These are phyloP conservation scores for Aureobasidium zeae DNA, from an alignment of 2,329 filamentous ascomycete species.

Conservation along the genomic window DNA sequence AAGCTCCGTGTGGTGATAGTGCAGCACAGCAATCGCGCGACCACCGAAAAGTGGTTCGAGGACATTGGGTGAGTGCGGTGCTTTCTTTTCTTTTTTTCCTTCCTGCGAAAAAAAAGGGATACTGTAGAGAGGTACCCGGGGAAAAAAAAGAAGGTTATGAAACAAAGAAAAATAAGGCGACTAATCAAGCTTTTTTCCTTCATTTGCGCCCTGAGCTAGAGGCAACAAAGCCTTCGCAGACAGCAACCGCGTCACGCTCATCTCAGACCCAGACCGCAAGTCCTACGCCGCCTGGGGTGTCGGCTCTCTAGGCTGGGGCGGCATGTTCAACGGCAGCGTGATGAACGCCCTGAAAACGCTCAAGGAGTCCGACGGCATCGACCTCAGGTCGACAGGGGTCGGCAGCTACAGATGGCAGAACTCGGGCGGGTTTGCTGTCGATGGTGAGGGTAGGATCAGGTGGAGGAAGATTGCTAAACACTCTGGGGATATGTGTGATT, in stretches of 20 bases:
- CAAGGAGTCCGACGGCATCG: slow-evolving; percentile 18
- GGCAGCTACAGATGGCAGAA: slow-evolving; percentile 60
- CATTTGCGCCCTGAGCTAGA: slow-evolving; percentile 24
- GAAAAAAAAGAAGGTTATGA: too few relatives aligned
- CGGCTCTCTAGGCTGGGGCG: slow-evolving; percentile 51
- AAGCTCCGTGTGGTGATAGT: slow-evolving; percentile 51
- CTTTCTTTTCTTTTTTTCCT: neutral
- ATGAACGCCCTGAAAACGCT: slow-evolving; percentile 16
- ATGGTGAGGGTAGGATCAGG: slow-evolving; percentile 42
- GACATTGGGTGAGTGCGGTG: slow-evolving; percentile 16
- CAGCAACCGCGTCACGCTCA: slow-evolving; percentile 31
- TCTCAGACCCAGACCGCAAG: slow-evolving; percentile 52
- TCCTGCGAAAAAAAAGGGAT: too few relatives aligned
- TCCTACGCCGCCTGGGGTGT: slow-evolving; percentile 59
- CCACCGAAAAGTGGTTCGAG: slow-evolving; percentile 49
- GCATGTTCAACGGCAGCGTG: slow-evolving; percentile 43
- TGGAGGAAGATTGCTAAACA: slow-evolving; percentile 43
- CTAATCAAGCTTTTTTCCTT: too few relatives aligned
- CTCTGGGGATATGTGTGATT: slow-evolving; percentile 47
- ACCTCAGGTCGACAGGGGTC: slow-evolving; percentile 30
- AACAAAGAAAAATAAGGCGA: too few relatives aligned
- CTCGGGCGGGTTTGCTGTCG: slow-evolving; percentile 54
- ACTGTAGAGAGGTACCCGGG: too few relatives aligned
- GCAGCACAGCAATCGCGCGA: slow-evolving; percentile 47
- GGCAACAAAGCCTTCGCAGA: slow-evolving; percentile 16